Evolutionary conservation across 2,329 filamentous ascomycete genomes (phyloP).

Genomic region (Corniculantispora saksenae): DNA sequence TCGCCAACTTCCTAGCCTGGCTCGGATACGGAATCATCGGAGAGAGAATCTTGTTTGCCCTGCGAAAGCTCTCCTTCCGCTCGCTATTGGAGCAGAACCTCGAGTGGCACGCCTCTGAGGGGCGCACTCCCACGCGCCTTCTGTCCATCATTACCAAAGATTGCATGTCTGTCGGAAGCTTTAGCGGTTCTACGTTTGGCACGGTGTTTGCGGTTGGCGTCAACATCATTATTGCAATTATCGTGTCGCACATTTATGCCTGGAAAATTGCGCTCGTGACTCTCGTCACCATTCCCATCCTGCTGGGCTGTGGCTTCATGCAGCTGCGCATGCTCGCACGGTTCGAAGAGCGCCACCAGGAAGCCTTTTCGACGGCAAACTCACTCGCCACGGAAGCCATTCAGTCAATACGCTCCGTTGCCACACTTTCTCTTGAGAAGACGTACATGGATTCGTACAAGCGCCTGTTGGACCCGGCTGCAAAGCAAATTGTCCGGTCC

Average conservation of each 20-base stretch:
- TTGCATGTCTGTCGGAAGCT: slow-evolving; percentile 52
- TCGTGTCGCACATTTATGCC: slow-evolving; percentile 56
- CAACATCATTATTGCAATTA: slow-evolving; percentile 55
- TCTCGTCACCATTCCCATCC: slow-evolving; percentile 52
- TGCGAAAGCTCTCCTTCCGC: slow-evolving; percentile 57
- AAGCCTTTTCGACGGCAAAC: slow-evolving; percentile 49
- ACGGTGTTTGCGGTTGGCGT: slow-evolving; percentile 55
- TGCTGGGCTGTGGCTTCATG: slow-evolving; percentile 57
- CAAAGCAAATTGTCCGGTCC: slow-evolving; percentile 25
- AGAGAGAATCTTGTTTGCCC: slow-evolving; percentile 57
- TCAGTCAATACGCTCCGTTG: slow-evolving; percentile 47
- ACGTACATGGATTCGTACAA: slow-evolving; percentile 39
- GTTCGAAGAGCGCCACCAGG: slow-evolving; percentile 49
- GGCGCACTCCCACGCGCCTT: slow-evolving; percentile 45
- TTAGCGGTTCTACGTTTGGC: slow-evolving; percentile 58
- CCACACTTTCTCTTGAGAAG: slow-evolving; percentile 32
- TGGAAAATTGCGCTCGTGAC: slow-evolving; percentile 62
- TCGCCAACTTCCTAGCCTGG: slow-evolving; percentile 60
- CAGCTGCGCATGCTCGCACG: slow-evolving; percentile 49
- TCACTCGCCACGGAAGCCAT: slow-evolving; percentile 51
- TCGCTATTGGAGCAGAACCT: slow-evolving; percentile 59
- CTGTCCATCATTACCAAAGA: slow-evolving; percentile 58
- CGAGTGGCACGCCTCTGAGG: slow-evolving; percentile 58
- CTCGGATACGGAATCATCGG: slow-evolving; percentile 56
- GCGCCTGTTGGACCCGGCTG: slow-evolving; percentile 20